phyloP scores from a whole-genome alignment of 2,329 filamentous ascomycete genomes.

The Blumeria hordei region DNA sequence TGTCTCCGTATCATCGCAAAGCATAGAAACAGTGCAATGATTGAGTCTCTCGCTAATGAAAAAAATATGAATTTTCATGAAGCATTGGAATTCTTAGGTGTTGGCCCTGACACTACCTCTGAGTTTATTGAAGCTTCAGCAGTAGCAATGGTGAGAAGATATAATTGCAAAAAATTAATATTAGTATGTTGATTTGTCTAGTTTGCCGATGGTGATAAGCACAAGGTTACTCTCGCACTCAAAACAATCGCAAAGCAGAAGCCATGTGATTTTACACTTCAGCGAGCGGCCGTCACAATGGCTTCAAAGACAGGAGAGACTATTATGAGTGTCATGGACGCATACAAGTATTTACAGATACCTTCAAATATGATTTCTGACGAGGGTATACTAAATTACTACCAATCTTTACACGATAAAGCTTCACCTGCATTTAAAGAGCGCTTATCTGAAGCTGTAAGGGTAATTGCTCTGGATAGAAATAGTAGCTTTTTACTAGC shows the following conservation, averaged over 20 bases:
- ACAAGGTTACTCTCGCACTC: constrained; percentile 12
- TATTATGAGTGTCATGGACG: constrained; percentile 11
- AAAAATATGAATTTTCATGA: constrained; percentile 33
- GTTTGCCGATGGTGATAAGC: constrained; percentile 12
- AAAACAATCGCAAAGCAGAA: constrained; percentile 12
- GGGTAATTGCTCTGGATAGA: constrained; percentile 13
- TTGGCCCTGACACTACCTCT: constrained; percentile 11
- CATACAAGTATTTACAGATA: constrained; percentile 15
- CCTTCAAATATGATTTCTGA: constrained; percentile 9
- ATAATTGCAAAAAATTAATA: not conserved
- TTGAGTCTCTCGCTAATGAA: constrained; percentile 32
- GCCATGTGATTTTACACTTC: constrained; percentile 9
- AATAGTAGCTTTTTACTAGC: constrained; percentile 13
- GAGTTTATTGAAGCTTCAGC: constrained; percentile 15
- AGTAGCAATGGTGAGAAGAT: constrained; percentile 12
- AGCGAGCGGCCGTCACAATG: constrained; percentile 10
- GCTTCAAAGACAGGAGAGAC: constrained; percentile 9
- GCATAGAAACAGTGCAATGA: constrained; percentile 28
- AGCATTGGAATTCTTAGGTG: constrained; percentile 35
- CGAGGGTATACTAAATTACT: constrained; percentile 14
- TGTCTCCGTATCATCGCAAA: constrained; percentile 35
- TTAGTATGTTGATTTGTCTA: constrained; percentile 3
- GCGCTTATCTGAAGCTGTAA: constrained; percentile 13
- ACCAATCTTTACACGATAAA: constrained; percentile 10
- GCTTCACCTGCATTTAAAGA: constrained; percentile 13